Evolutionary conservation across 495 filamentous ascomycete species (phyloP).

Genomic region (Neurospora sublineolata): DNA sequence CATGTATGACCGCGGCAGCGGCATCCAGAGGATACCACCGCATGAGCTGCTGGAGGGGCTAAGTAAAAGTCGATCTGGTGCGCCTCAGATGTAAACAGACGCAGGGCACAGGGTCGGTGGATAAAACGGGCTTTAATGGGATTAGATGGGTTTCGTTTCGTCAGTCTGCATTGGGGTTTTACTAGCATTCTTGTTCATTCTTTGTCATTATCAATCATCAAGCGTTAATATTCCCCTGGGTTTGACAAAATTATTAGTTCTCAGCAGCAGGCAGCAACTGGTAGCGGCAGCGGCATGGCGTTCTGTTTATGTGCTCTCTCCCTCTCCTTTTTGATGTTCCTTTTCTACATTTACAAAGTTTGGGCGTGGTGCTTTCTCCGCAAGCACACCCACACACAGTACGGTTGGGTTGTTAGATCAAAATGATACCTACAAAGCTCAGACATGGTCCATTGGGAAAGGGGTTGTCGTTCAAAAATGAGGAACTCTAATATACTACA

Average conservation of each 20-base stretch:
- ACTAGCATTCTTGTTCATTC: not conserved
- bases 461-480: not conserved
- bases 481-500: not conserved
- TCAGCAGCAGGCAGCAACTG: not conserved
- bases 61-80: conserved; percentile 26
- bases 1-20: conserved; percentile 60
- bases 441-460: not conserved
- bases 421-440: not conserved
- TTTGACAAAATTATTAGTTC: not conserved
- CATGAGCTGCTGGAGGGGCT: conserved; percentile 58
- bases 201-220: not conserved
- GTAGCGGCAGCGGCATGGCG: not conserved
- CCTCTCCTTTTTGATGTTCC: not conserved
- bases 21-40: conserved; percentile 72
- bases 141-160: not conserved
- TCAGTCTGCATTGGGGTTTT: not conserved
- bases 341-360: not conserved
- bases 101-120: not conserved
- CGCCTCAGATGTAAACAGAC: conserved; percentile 34
- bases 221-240: not conserved
- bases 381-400: not conserved
- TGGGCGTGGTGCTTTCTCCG: not conserved
- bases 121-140: not conserved
- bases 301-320: not conserved
- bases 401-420: not conserved